Evolutionary conservation across 2,329 filamentous ascomycete species (phyloP).

Genomic region (Alternaria sp.): DNA sequence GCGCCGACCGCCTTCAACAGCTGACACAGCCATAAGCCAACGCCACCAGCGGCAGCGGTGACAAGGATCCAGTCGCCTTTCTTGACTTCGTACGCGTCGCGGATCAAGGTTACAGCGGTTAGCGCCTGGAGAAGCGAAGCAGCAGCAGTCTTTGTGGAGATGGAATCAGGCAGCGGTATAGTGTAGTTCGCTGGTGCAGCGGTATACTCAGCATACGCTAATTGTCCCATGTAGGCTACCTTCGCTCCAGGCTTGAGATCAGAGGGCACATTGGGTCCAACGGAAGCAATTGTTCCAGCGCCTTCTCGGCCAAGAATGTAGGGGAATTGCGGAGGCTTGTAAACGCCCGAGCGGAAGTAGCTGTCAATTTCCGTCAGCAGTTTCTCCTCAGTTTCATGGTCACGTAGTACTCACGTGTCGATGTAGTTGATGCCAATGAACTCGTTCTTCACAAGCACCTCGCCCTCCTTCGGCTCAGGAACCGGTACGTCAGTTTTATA

Average conservation of each 20-base stretch:
- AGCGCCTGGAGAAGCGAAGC: constrained; percentile 81
- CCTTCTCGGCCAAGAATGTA: constrained; percentile 82
- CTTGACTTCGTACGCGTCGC: constrained; percentile 75
- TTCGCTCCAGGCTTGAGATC: constrained; percentile 71
- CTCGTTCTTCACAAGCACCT: constrained; percentile 82
- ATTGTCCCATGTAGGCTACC: constrained; percentile 72
- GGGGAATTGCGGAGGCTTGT: constrained; percentile 72
- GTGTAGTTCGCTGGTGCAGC: constrained; percentile 62
- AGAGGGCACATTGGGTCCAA: constrained; percentile 61
- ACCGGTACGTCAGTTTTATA: constrained; percentile 76
- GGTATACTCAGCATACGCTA: constrained; percentile 68
- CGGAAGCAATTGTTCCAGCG: constrained; percentile 72
- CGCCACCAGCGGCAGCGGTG: constrained; percentile 85
- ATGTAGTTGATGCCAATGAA: constrained; percentile 87
- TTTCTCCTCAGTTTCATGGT: not conserved
- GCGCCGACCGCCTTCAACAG: constrained; percentile 76
- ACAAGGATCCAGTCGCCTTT: constrained; percentile 83
- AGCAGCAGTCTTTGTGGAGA: constrained; percentile 70
- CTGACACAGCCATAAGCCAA: constrained; percentile 74
- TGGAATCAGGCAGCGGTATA: constrained; percentile 68
- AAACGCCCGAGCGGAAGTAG: constrained; percentile 88
- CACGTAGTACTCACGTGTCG: constrained; percentile 66
- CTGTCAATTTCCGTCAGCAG: constrained; percentile 40
- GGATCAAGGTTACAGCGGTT: constrained; percentile 80
- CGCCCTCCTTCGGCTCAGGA: constrained; percentile 70